Evolutionary conservation across 2,329 filamentous ascomycete species (phyloP), one percentile per base, ranked within the genome.

Genomic region (Trichophyton schoenleinii): DNA sequence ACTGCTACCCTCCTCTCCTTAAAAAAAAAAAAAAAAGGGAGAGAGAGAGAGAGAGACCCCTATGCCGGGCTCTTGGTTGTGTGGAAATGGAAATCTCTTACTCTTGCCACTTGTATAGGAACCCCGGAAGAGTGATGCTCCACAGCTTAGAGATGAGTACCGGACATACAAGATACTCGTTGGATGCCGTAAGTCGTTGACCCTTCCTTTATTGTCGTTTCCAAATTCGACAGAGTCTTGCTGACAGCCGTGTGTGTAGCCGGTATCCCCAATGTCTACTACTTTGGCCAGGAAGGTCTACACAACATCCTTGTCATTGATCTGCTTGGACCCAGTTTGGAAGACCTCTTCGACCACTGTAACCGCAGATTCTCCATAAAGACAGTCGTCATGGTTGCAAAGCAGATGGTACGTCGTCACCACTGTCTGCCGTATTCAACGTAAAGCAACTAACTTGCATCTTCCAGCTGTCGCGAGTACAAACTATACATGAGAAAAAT

Each of bases 251-350:
- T 31, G 7, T 38, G 36, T 36, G 31, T 73, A 97, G 92, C 92
- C 70, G 94, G 94, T 70, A 97, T 99, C 68, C 94, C 94, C 70
- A 97, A 97, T 83, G 94, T 99, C 71, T 97, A 97, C 80, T 99
- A 97, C 78, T 99, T 97, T 69, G 94, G 94, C 65, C 94, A 99
- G 74, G 92, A 97, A 77, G 94, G 92, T 69, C 86, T 97, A 34
- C 94, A 99, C 81, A 97, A 99, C 79, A 97, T 97, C 68, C 86
- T 99, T 58, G 92, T 99, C 68, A 97, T 97, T 70, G 92, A 99
- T 77, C 82, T 99, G 48, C 86, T 99, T 28, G 92, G 92, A 15
- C 92, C 92, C 59, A 96, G 91, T 66, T 82, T 99, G 63, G 92
- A 99, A 74, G 92, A 99, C 72, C 83, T 99, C 20, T 99, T 99